These are phyloP conservation scores for Eurotiales sp. DNA, from an alignment of 2,329 filamentous ascomycete genomes.

Conservation along the genomic window DNA sequence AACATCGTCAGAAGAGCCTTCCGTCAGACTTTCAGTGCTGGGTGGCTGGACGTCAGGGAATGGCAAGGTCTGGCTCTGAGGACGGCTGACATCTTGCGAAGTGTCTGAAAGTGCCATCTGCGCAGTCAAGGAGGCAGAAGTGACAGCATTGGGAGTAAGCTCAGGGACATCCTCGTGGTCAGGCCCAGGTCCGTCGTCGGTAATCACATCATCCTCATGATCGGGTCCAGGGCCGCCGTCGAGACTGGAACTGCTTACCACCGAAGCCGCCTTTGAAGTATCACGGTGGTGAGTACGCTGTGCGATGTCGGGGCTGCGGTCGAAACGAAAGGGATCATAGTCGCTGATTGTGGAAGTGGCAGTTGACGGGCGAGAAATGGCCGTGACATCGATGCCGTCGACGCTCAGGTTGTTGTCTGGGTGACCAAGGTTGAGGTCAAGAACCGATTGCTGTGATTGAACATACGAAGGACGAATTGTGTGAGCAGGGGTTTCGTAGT, in stretches of 20 bases:
- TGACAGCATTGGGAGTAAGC: conserved; percentile 4
- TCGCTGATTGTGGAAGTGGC: conserved; percentile 36
- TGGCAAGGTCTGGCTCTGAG: conserved; percentile 18
- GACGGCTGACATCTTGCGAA: conserved; percentile 4
- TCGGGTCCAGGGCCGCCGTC: conserved; percentile 52
- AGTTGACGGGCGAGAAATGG: conserved; percentile 35
- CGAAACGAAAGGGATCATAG: conserved; percentile 42
- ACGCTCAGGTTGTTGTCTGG: conserved; percentile 22
- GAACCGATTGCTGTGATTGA: conserved; percentile 15
- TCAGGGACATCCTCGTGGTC: conserved; percentile 11
- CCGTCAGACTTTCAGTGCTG: conserved; percentile 34
- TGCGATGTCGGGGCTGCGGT: conserved; percentile 22
- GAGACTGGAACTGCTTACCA: conserved; percentile 32
- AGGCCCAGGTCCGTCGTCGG: conserved; percentile 10
- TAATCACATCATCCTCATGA: conserved; percentile 41
- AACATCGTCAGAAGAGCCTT: conserved; percentile 33
- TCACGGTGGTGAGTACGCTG: conserved; percentile 26
- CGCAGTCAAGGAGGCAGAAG: conserved; percentile 3
- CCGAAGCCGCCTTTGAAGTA: conserved; percentile 50
- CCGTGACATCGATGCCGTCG: conserved; percentile 3
- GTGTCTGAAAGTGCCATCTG: conserved; percentile 5
- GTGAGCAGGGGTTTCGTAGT: conserved; percentile 24
- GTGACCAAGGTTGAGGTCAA: conserved; percentile 18
- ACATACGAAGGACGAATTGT: conserved; percentile 29
- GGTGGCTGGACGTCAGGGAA: conserved; percentile 40